Evolutionary conservation across 192 early-diverging fungal genomes (phyloP).

Genomic region (Radiomyces spectabilis): DNA sequence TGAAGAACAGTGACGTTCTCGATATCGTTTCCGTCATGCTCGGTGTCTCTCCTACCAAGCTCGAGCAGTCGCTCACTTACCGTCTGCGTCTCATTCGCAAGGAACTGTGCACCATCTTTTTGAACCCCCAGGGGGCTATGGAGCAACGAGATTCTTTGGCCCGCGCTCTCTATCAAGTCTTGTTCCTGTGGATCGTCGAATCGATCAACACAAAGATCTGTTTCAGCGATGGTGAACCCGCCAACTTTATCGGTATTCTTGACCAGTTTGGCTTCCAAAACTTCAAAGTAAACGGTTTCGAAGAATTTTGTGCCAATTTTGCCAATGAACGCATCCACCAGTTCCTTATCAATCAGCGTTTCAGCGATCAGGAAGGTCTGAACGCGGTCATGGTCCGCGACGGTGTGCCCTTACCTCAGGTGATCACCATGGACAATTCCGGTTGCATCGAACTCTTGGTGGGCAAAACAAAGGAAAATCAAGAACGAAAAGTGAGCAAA

Average conservation of each 20-base stretch:
- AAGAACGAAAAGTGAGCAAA: background rate
- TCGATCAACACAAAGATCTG: constrained; percentile 62
- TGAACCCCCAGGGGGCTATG: constrained; percentile 56
- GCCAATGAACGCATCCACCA: constrained; percentile 36
- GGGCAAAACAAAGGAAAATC: constrained; percentile 3
- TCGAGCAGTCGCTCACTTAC: constrained; percentile 59
- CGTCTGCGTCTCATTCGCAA: constrained; percentile 57
- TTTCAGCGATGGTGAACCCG: constrained; percentile 5
- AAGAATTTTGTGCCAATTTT: constrained; percentile 41
- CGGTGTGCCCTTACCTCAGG: constrained; percentile 46
- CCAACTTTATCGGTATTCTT: constrained; percentile 61
- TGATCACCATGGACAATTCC: constrained; percentile 36
- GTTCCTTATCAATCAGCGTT: constrained; percentile 38
- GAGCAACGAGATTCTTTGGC: constrained; percentile 67
- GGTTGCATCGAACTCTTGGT: constrained; percentile 47
- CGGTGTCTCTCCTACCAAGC: constrained; percentile 49
- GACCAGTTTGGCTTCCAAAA: constrained; percentile 58
- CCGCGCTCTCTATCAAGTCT: constrained; percentile 58
- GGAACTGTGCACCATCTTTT: constrained; percentile 66
- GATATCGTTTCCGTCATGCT: constrained; percentile 55
- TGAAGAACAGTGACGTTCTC: constrained; percentile 60
- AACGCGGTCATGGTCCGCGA: constrained; percentile 52
- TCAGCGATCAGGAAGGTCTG: constrained; percentile 38
- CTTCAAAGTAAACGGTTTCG: constrained; percentile 33
- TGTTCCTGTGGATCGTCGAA: constrained; percentile 76